Percentiles rank a stretch among this genome's conserved stretches.
phyloP scores from a whole-genome alignment of 129 eudicot species.

The Dittrichia graveolens region DNA sequence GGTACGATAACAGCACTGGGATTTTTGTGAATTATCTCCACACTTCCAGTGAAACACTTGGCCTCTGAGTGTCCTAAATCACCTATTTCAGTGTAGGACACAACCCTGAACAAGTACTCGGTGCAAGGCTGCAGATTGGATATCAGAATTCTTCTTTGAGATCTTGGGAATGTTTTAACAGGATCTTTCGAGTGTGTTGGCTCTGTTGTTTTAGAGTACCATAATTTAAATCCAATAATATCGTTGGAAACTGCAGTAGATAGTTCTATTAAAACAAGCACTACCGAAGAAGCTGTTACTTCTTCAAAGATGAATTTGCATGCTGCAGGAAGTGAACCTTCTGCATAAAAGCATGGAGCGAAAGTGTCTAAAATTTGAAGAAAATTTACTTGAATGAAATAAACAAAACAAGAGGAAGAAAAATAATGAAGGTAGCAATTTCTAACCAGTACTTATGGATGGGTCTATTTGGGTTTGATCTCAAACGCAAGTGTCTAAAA shows the following conservation, averaged over 20 bases:
- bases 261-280: conserved; percentile 62
- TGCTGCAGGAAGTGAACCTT: conserved; percentile 83
- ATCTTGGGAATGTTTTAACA: conserved; percentile 55
- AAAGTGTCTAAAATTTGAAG: not conserved
- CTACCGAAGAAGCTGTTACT: conserved; percentile 66
- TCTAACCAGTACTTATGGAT: too few relatives aligned
- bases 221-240: conserved; percentile 75
- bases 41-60: conserved; percentile 68
- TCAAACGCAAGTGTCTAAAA: not conserved
- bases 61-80: conserved; percentile 88
- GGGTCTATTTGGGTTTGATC: too few relatives aligned
- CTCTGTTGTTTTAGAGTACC: conserved; percentile 71
- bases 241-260: conserved; percentile 44
- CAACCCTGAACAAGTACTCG: conserved; percentile 70
- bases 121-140: conserved; percentile 84
- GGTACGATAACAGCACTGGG: conserved; percentile 13
- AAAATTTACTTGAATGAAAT: too few relatives aligned
- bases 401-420: not conserved
- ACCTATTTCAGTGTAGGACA: conserved; percentile 66
- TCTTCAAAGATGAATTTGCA: conserved; percentile 84
- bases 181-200: conserved; percentile 68
- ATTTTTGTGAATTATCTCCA: conserved; percentile 53
- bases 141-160: conserved; percentile 65
- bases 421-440: too few relatives aligned
- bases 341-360: too few relatives aligned